Conservation (phyloP, 768 basidiomycete species). For the Phlegmacium glaucopus region DNA sequence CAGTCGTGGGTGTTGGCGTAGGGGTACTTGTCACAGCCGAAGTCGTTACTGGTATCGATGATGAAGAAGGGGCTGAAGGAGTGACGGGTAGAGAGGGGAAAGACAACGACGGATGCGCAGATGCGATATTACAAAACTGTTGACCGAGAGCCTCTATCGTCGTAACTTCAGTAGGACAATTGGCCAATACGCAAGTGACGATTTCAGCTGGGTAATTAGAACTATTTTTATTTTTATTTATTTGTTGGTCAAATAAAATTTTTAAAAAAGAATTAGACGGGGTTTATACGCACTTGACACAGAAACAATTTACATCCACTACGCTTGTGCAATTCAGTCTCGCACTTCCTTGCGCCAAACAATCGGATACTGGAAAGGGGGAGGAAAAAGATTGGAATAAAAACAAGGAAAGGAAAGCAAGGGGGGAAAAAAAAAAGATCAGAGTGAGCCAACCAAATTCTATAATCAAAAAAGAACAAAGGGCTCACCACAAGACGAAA, state of each 20-base stretch:
- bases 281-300: constrained; percentile 29
- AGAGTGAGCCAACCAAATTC: not conserved
- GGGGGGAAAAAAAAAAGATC: not conserved
- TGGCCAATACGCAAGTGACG: constrained; percentile 32
- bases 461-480: not conserved
- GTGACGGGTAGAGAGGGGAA: constrained; percentile 30
- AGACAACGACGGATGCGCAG: constrained; percentile 29
- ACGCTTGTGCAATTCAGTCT: constrained; percentile 41
- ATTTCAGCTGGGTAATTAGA: constrained; percentile 33
- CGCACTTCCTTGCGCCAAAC: constrained; percentile 36
- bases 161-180: constrained; percentile 34
- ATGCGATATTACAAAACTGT: constrained; percentile 43
- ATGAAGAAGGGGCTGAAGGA: not conserved
- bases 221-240: constrained; percentile 7
- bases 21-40: not conserved
- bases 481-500: constrained; percentile 36
- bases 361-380: constrained; percentile 37
- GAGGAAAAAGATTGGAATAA: too few relatives aligned
- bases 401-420: constrained; percentile 30
- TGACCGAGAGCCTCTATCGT: constrained; percentile 43
- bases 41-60: not conserved
- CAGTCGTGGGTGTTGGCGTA: not conserved
- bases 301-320: constrained; percentile 48
- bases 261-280: not conserved
- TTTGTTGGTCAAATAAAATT: not conserved